Base-by-base conservation (phyloP, 2,329 filamentous ascomycete species). In the Botrytis galanthina region DNA sequence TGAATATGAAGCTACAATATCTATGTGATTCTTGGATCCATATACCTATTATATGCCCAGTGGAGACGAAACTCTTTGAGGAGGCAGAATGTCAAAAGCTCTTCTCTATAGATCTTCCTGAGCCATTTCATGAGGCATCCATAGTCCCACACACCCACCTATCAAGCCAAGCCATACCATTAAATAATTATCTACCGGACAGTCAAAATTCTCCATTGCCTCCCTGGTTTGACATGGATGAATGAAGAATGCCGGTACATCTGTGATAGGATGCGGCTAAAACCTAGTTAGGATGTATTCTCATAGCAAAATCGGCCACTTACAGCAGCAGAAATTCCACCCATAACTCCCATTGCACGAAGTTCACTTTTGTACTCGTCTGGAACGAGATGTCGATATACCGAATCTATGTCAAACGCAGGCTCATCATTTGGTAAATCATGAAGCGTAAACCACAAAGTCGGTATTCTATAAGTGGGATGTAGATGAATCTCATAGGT, bases 191-290 rank as follows among this genome's bases (percentile, higher is more conserved):
- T 90, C 83, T 81, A 86, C 84, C 80, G 86, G 82, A 78, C 88
- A 90, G 59, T 79, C 75, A 79, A 94, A 90, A 70, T 84, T 85
- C 77, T 86, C 85, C 87, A 98, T 92, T 70, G 93, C 92, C 76
- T 95, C 92, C 73, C 92, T 92, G 14, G 96, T 93, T 81, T 93
- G 89, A 83, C 96, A 98, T 37, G 96, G 95, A 84, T 99, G 96
- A 78, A 98, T 87, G 83, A 97, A 98, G 83, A 95, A 98, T 68
- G 90, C 89, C 59, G 94, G 93, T 74, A 91, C 83, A 71, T 92
- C 92, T 73, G 90, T 93, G 74, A 93, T 83, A 70, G 96, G 95
- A 86, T 98, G 94, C 82, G 78, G 80, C 81, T 82, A 70, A 42
- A 32, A 54, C 42, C 42, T 61, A 51, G 74, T 71, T 76, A 73